These are phyloP conservation scores for Linnemannia schmuckeri DNA, from an alignment of 192 early-diverging fungal species.

Conservation along the genomic window DNA sequence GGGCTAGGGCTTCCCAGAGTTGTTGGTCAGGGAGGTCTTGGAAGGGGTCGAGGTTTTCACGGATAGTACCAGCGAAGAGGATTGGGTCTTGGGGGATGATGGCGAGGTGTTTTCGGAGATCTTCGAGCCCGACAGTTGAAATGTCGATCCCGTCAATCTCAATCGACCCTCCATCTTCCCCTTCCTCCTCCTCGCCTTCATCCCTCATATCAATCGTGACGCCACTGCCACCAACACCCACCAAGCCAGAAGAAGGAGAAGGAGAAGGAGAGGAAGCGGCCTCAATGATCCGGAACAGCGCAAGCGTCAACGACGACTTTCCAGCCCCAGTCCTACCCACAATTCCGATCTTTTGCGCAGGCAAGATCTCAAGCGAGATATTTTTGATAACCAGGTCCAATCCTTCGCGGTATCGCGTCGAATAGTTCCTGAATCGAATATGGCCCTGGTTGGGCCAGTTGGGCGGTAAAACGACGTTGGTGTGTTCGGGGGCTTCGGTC, in stretches of 20 bases:
- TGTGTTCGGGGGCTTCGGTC: conserved; percentile 30
- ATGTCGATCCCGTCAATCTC: conserved; percentile 82
- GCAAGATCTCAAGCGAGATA: conserved; percentile 72
- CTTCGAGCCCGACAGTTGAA: conserved; percentile 64
- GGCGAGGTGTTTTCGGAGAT: conserved; percentile 68
- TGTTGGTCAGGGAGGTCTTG: conserved; percentile 57
- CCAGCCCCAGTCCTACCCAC: conserved; percentile 76
- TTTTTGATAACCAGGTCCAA: conserved; percentile 79
- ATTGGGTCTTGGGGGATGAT: conserved; percentile 86
- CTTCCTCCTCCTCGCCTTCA: neutral
- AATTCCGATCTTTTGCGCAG: conserved; percentile 83
- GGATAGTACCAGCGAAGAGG: conserved; percentile 71
- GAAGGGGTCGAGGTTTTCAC: conserved; percentile 70
- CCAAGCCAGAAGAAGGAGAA: neutral
- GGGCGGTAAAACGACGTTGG: conserved; percentile 5
- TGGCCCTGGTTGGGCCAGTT: conserved; percentile 74
- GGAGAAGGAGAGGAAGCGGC: neutral
- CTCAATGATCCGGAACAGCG: conserved; percentile 64
- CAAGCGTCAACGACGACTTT: conserved; percentile 64
- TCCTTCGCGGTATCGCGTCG: conserved; percentile 79
- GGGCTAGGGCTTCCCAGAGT: conserved; percentile 77
- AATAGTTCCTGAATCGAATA: conserved; percentile 76
- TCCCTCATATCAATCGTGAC: neutral
- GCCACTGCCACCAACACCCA: neutral
- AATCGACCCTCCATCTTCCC: conserved; percentile 66